Evolutionary conservation across 2,329 filamentous ascomycete species (phyloP), one percentile per base, ranked within the genome.

Genomic region (Pestalotiopsis sp.): DNA sequence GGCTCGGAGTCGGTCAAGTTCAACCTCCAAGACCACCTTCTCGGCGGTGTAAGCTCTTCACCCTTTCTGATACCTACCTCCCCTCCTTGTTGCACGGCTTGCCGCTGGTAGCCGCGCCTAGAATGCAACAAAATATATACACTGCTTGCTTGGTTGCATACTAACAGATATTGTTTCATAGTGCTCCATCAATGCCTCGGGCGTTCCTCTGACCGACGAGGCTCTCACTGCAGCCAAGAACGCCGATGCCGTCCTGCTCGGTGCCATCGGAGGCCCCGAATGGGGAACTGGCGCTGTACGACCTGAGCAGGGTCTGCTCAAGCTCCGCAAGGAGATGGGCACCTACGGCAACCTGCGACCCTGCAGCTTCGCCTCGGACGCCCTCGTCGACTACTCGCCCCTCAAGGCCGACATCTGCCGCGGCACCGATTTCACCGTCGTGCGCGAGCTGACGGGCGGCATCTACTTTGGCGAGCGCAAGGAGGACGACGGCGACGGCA

Each of bases 331-430:
- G 83, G 93, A 98, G 83, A 93, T 98, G 87, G 88, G 89, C 78
- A 94, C 95, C 68, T 98, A 97, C 83, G 95, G 95, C 75, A 98
- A 98, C 88, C 90, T 98, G 69, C 92, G 95, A 5, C 95, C 95
- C 11, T 98, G 95, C 87, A 97, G 93, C 87, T 98, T 99, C 84
- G 93, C 94, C 65, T 95, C 94, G 1, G 93, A 95, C 66, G 88
- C 90, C 36, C 91, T 98, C 64, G 91, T 97, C 77, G 91, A 95
- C 64, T 88, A 87, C 78, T 98, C 94, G 12, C 95, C 95, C 0
- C 90, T 98, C 72, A 97, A 97, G 83, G 90, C 92, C 67, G 88
- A 92, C 3, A 88, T 98, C 71, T 97, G 93, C 87, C 88, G 90
- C 71, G 95, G 93, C 76, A 94, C 93, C 75, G 92, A 98, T 86